Evolutionary conservation across 441 rosid genomes (phyloP), one percentile per base, ranked within the genome.

Genomic region (Kokia cookei): DNA sequence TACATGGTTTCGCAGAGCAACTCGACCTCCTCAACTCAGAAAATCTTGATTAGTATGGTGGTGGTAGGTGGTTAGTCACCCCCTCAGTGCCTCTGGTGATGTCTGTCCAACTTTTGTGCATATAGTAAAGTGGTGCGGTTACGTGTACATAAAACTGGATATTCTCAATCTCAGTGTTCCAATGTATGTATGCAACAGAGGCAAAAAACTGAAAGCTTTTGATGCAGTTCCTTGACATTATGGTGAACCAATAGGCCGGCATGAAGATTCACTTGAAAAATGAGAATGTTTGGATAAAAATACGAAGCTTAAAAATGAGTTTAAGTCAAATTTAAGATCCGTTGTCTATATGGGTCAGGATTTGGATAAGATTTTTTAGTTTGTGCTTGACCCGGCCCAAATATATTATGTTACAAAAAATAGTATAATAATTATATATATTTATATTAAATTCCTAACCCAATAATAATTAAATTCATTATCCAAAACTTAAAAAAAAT

Each of bases 1-100:
- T 74, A 88, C 91, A 22, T 90, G 91, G 93, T 90, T 90, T 75
- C 89, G 91, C 67, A 90, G 91, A 2, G 91, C 90, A 3, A 77
- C 84, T 64, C 83, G 27, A 7, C 79, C 85, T 12, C 70, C 81
- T 24, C 72, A 50, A 32, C 72, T 62, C 5, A 19, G 85, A 81
- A 11, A 78, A 72, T 45, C 78, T 50, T 55, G 48, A 17, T 22
- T 78, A 76, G 45, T n/a, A 12, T 65, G 69, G 35, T 65, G 22
- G 22, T 19, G 22, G 22, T 19, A 19, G 22, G 22, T 19, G 37
- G 71, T 22, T 26, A 9, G 12, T 24, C n/a, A 43, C 65, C 45
- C 66, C 65, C 12, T 48, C 1, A 35, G 5, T 17, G 45, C 40
- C 40, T n/a, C 57, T 35, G 19, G 10, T 27, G 8, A 8, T 26